Conservation (phyloP, 2,329 filamentous ascomycete species). For the Salinomyces thailandicus region DNA sequence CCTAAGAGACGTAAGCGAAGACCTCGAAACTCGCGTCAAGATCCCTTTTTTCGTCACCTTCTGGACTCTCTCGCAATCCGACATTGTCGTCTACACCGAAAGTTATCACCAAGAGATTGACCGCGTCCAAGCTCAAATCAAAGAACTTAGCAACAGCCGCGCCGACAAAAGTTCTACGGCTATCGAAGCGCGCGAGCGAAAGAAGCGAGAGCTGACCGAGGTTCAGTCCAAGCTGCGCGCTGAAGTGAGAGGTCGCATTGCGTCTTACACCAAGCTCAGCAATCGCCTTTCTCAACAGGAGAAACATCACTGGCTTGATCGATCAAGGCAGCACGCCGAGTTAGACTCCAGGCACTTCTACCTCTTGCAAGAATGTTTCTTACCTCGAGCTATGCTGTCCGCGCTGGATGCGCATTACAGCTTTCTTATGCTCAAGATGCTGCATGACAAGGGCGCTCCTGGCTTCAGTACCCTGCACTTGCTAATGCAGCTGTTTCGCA, state of each 20-base stretch:
- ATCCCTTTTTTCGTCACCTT: conserved; percentile 81
- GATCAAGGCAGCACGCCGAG: conserved; percentile 42
- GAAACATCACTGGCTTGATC: conserved; percentile 67
- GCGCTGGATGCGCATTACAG: conserved; percentile 81
- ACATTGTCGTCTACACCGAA: conserved; percentile 64
- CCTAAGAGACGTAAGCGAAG: conserved; percentile 49
- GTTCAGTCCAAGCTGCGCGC: conserved; percentile 59
- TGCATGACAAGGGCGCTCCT: conserved; percentile 74
- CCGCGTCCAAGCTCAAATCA: conserved; percentile 55
- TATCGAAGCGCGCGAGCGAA: conserved; percentile 55
- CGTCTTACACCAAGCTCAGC: conserved; percentile 56
- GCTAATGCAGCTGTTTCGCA: conserved; percentile 72
- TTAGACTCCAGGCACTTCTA: conserved; percentile 59
- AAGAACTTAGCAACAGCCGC: conserved; percentile 58
- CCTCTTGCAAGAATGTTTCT: conserved; percentile 78
- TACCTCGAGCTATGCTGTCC: conserved; percentile 79
- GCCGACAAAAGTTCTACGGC: conserved; percentile 60
- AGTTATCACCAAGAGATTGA: conserved; percentile 70
- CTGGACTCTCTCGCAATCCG: conserved; percentile 78
- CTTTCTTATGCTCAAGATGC: conserved; percentile 73
- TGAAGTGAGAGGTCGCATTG: conserved; percentile 61
- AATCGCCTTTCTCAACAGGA: conserved; percentile 61
- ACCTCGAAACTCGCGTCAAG: conserved; percentile 60
- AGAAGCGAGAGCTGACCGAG: conserved; percentile 58
- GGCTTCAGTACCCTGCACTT: conserved; percentile 80